Conservation (phyloP, 768 basidiomycete genomes). For the Panaeolus papilionaceus region DNA sequence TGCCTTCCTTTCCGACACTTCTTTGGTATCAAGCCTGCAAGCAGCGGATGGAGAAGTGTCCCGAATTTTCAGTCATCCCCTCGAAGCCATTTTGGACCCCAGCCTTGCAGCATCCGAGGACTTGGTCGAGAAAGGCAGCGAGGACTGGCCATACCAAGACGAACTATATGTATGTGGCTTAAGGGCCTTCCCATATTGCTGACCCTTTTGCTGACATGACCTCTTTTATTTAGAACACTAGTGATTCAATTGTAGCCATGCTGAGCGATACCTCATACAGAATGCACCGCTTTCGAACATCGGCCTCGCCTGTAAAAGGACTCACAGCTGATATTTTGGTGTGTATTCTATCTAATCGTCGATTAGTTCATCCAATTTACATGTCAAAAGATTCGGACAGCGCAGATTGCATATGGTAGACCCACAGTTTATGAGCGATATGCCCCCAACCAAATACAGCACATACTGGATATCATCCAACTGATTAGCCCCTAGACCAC, state of each 20-base stretch:
- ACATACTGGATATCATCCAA: constrained; percentile 28
- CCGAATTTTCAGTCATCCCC: constrained; percentile 79
- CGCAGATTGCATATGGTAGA: constrained; percentile 66
- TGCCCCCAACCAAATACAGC: constrained; percentile 55
- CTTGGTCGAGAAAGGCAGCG: constrained; percentile 63
- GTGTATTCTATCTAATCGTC: constrained; percentile 29
- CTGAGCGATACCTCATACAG: constrained; percentile 65
- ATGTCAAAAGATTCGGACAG: constrained; percentile 56
- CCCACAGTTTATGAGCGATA: constrained; percentile 59
- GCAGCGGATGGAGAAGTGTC: constrained; percentile 76
- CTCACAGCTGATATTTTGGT: constrained; percentile 86
- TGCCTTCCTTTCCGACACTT: constrained; percentile 63
- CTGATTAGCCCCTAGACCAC: not conserved
- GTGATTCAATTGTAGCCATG: constrained; percentile 55
- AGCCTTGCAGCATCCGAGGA: constrained; percentile 44
- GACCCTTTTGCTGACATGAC: not conserved
- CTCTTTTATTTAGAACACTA: constrained; percentile 51
- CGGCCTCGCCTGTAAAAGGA: constrained; percentile 83
- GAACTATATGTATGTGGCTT: constrained; percentile 66
- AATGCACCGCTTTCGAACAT: constrained; percentile 84
- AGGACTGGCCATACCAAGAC: constrained; percentile 82
- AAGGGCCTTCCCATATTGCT: not conserved
- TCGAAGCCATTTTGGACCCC: constrained; percentile 76
- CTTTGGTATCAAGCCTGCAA: constrained; percentile 55
- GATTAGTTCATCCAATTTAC: not conserved